Base-by-base conservation (phyloP, 352 stramenopile species). In the Globisporangium recalcitrans region DNA sequence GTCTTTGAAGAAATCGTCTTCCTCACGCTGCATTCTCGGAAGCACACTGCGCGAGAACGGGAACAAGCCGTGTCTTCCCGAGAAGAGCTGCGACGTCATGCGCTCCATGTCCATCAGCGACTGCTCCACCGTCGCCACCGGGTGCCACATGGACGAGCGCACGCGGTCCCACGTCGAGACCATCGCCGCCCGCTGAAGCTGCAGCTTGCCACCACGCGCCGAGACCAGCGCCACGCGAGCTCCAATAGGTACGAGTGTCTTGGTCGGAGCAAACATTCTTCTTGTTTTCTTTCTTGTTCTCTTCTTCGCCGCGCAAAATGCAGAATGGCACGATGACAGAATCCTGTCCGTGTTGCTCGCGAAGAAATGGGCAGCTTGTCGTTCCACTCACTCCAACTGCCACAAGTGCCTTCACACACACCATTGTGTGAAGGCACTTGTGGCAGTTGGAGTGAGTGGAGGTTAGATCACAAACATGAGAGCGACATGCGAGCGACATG, bases 91-190 rank as follows among this genome's bases (percentile, higher is more conserved):
- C 38, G 38, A 46, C 16, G 38, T 46, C 38, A 46, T 46, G 38
- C 38, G 38, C 38, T 46, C 38, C 38, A 46, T 46, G 38, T 46
- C 38, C 38, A 46, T 46, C 16, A 46, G 16, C 16, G 38, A 46
- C 38, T 46, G 38, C 38, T 46, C 38, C 16, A 46, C 16, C 16
- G 38, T 46, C 16, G 38, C 38, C 38, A 46, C 16, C 6, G 38
- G 38, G 16, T 46, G 38, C 38, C 38, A 46, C 38, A 46, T 46
- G 38, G 38, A 46, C 38, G 38, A 46, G 6, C 38, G 38, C 38
- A 46, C 85, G 36, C 88, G 61, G 72, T 94, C 85, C 82, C 82
- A 94, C 62, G 82, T 70, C 8, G 82, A 86, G 63, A 90, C 80
- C 76, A 88, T 80, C 74, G 84, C 87, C 9, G 40, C 40, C 13